Evolutionary conservation across 1,139 yeast species (phyloP).

Genomic region (Blastobotrys illinoisensis): DNA sequence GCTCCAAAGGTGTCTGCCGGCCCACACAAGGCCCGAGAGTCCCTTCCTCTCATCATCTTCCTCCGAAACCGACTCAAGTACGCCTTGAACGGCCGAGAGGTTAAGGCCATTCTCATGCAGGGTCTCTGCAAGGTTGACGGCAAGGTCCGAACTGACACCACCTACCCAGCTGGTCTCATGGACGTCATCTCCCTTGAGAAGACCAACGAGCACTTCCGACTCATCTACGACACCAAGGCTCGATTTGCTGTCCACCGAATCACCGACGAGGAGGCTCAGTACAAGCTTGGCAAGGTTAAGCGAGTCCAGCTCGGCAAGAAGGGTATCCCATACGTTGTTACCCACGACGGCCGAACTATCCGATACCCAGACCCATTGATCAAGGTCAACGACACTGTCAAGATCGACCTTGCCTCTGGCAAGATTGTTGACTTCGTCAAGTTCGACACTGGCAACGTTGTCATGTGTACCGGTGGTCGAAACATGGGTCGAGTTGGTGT

Average conservation of each 20-base stretch:
- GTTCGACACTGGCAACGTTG: conserved; percentile 93
- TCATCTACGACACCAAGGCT: conserved; percentile 96
- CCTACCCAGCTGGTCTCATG: conserved; percentile 99
- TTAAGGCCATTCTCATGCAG: conserved; percentile 98
- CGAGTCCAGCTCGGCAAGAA: conserved; percentile 97
- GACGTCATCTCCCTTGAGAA: conserved; percentile 96
- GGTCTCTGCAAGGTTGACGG: conserved; percentile 99
- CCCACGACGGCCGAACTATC: conserved; percentile 99
- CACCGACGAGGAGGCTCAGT: conserved; percentile 95
- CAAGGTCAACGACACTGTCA: conserved; percentile 96
- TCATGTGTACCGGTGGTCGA: conserved; percentile 99
- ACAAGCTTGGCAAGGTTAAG: conserved; percentile 97
- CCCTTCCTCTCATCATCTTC: conserved; percentile 95
- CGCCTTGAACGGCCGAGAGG: conserved; percentile 99
- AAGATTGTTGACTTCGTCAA: conserved; percentile 87
- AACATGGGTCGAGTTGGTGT: conserved; percentile 99
- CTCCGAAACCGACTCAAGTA: conserved; percentile 99
- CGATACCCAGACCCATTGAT: conserved; percentile 98
- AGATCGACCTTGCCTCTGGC: conserved; percentile 93
- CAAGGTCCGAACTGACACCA: conserved; percentile 97
- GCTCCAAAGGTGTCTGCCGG: conserved; percentile 99
- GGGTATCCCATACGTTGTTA: conserved; percentile 96
- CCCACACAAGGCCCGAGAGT: conserved; percentile 99
- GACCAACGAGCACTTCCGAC: conserved; percentile 98
- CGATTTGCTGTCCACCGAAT: conserved; percentile 99